Base-by-base conservation (phyloP, 176 grass and related monocot genomes). In the Carex myosuroides region DNA sequence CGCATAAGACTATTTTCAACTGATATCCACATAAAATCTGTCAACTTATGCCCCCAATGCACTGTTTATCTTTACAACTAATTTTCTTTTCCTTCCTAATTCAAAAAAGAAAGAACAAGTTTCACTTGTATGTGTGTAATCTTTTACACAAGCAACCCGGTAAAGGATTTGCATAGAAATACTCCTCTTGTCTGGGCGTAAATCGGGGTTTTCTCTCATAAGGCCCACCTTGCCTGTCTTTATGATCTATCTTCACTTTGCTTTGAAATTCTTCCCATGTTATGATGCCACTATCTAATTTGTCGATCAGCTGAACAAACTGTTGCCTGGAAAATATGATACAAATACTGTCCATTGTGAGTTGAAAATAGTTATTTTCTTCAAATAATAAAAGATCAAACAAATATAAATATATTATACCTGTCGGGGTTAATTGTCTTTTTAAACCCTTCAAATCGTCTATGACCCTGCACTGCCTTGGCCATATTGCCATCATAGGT, bases 401-500 rank as follows among this genome's bases (percentile, higher is more conserved):
- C 58, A 33, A 82, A 26, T 86, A 84, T 83, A n/a, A 71, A 86
- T 8, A 61, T 24, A 82, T 37, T n/a, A 73, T 87, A 97, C 94
- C 91, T 97, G 81, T 97, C 81, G 0, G 93, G 96, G 62, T 92
- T 90, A 18, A 99, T 93, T 44, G 93, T 95, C 87, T 93, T 95
- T 14, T 62, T 77, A 74, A 99, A 99, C 46, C 93, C 96, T 89
- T 99, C 93, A 11, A 92, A 99, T 84, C 84, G 91, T 83, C 96
- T 87, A 72, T 99, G 96, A 14, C 96, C 96, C 24, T 92, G 91
- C 76, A 99, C 96, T 56, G 96, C 93, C 87, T 85, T 99, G 16
- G 96, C 96, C 96, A 99, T 99, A 90, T 95, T 95, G 39, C 96
- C 96, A 37, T 99, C 93, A 80, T 99, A 99, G 50, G 96, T 99